A percentile compares a stretch with the other conserved stretches of the same genome.
Conservation (phyloP, 176 grass and related monocot species). For the Triticum dicoccoides region DNA sequence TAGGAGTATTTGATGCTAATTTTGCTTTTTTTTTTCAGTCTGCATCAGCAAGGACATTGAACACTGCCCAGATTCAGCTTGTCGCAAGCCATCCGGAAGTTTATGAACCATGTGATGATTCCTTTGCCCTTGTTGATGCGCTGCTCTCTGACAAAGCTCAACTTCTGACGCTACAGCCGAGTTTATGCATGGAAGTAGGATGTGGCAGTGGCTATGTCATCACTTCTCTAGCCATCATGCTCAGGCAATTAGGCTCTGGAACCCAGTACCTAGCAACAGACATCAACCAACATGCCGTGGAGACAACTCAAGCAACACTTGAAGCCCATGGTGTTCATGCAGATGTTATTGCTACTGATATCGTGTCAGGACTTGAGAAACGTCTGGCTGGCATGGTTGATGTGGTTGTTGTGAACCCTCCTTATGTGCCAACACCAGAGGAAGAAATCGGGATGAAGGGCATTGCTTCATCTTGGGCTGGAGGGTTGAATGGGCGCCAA, state of each 20-base stretch:
- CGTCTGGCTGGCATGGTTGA: constrained; percentile 65
- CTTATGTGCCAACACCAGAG: constrained; percentile 90
- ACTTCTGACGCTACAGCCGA: constrained; percentile 59
- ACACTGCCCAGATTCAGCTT: constrained; percentile 80
- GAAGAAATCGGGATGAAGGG: constrained; percentile 76
- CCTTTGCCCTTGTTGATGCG: constrained; percentile 91
- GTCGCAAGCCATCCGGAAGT: constrained; percentile 79
- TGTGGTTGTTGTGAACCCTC: constrained; percentile 87
- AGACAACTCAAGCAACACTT: constrained; percentile 69
- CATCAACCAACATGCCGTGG: constrained; percentile 71
- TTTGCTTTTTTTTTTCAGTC: constrained; percentile 28
- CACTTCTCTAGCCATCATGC: constrained; percentile 89
- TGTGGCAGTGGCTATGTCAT: constrained; percentile 92
- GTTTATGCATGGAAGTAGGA: constrained; percentile 80
- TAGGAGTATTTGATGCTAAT: background rate
- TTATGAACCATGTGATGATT: constrained; percentile 94
- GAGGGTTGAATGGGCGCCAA: constrained; percentile 73
- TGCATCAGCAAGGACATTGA: constrained; percentile 43
- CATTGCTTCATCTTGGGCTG: constrained; percentile 92
- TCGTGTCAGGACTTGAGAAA: constrained; percentile 78
- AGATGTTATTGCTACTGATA: constrained; percentile 72
- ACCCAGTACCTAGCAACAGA: constrained; percentile 90
- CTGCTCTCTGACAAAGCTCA: constrained; percentile 76
- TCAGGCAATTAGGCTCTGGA: constrained; percentile 54
- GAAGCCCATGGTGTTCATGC: constrained; percentile 78